These are phyloP conservation scores for Xylariaceae sp. DNA, from an alignment of 2,329 filamentous ascomycete genomes.

Conservation along the genomic window DNA sequence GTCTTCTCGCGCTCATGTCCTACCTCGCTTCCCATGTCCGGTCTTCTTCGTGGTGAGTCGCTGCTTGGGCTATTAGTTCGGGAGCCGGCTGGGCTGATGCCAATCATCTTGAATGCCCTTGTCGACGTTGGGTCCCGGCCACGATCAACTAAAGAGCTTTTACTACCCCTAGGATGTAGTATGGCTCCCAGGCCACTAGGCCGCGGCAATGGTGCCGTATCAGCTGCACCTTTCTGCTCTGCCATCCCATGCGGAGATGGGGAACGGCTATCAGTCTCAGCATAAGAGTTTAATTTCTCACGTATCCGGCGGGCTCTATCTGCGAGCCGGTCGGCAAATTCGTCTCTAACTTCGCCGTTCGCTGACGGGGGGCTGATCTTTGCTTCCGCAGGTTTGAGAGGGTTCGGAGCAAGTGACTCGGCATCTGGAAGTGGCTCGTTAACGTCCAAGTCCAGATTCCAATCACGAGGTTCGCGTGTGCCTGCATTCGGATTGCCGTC, in stretches of 20 bases:
- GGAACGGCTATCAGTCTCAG: slow-evolving; percentile 54
- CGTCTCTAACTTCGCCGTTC: slow-evolving; percentile 44
- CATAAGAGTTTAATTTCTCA: slow-evolving; percentile 65
- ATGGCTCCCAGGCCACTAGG: slow-evolving; percentile 56
- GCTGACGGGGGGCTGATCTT: not conserved
- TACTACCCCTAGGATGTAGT: slow-evolving; percentile 61
- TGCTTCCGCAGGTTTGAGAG: not conserved
- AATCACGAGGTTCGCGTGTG: slow-evolving; percentile 34
- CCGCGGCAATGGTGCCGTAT: slow-evolving; percentile 31
- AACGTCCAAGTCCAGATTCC: slow-evolving; percentile 28
- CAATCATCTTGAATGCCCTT: slow-evolving; percentile 59
- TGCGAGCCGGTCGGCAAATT: slow-evolving; percentile 69
- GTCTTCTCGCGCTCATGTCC: slow-evolving; percentile 15
- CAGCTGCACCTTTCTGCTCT: slow-evolving; percentile 32
- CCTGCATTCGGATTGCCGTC: slow-evolving; percentile 41
- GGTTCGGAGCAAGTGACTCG: slow-evolving; percentile 17
- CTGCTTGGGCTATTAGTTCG: slow-evolving; percentile 18
- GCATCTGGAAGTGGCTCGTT: slow-evolving; percentile 26
- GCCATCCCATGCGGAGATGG: slow-evolving; percentile 38
- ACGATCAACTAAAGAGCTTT: slow-evolving; percentile 55
- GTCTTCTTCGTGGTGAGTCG: slow-evolving; percentile 15
- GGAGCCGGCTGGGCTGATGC: slow-evolving; percentile 43
- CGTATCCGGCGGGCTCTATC: slow-evolving; percentile 65
- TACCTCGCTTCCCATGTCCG: slow-evolving; percentile 3
- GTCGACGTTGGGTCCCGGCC: slow-evolving; percentile 39